These are phyloP conservation scores for Aspergillus sclerotioniger DNA, from an alignment of 495 filamentous ascomycete species.

Conservation along the genomic window DNA sequence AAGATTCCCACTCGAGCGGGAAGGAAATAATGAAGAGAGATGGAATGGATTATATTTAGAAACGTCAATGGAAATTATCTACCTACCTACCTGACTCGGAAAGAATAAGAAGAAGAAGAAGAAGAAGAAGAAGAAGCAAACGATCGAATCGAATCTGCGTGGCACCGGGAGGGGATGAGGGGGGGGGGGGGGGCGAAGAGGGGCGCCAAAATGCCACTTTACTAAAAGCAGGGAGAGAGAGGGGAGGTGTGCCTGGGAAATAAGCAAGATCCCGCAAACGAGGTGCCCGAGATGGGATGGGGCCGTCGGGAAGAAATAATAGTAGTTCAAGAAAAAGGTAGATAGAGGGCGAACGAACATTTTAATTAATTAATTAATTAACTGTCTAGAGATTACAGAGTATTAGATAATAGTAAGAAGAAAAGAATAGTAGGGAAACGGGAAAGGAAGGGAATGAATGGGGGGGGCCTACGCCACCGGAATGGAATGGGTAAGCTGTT, in stretches of 20 bases:
- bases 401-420: not conserved
- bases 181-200: not conserved
- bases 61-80: not conserved
- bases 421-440: not conserved
- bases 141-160: not conserved
- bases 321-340: too few species aligned
- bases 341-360: too few species aligned
- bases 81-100: not conserved
- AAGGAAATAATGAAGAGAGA: too few species aligned
- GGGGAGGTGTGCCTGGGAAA: not conserved
- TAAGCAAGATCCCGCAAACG: not conserved
- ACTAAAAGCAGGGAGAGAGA: not conserved
- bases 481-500: not conserved
- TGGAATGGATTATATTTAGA: not conserved
- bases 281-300: conserved; percentile 2
- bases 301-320: not conserved
- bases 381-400: too few species aligned
- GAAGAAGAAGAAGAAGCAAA: not conserved
- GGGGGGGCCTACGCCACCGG: not conserved
- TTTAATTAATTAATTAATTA: too few species aligned
- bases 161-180: too few species aligned
- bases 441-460: not conserved
- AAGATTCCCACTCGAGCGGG: not conserved
- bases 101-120: too few species aligned
- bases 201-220: not conserved